These are phyloP conservation scores for Diaporthe vexans DNA, from an alignment of 2,329 filamentous ascomycete genomes.

Conservation along the genomic window DNA sequence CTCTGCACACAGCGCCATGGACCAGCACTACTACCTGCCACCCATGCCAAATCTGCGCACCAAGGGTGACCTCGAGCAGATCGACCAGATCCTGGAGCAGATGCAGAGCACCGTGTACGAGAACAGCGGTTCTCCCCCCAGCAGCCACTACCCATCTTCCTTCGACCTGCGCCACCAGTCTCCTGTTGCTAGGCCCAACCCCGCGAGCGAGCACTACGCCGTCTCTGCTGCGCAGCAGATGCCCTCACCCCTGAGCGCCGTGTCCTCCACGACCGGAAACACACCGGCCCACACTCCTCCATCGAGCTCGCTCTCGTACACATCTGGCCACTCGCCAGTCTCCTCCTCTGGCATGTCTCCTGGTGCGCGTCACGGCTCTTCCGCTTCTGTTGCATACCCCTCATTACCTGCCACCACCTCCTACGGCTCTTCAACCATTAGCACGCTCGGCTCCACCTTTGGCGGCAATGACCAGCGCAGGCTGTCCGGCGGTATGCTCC, in stretches of 20 bases:
- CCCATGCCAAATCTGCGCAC: conserved; percentile 90
- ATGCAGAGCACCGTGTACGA: conserved; percentile 98
- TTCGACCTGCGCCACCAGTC: conserved; percentile 67
- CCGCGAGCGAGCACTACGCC: conserved; percentile 50
- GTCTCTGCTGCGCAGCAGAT: conserved; percentile 66
- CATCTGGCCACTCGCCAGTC: conserved; percentile 81
- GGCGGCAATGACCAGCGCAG: conserved; percentile 71
- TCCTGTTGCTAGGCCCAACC: conserved; percentile 48
- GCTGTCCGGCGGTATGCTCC: conserved; percentile 76
- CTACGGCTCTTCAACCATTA: conserved; percentile 75
- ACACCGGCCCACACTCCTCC: conserved; percentile 84
- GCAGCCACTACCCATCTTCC: conserved; percentile 80
- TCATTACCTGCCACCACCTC: conserved; percentile 81
- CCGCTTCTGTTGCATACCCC: conserved; percentile 78
- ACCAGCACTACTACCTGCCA: conserved; percentile 89
- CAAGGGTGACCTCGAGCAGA: conserved; percentile 92
- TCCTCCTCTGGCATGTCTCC: conserved; percentile 81
- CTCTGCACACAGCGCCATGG: conserved; percentile 69
- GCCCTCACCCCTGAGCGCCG: conserved; percentile 71
- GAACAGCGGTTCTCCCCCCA: conserved; percentile 85
- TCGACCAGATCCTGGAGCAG: conserved; percentile 95
- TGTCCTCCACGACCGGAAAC: conserved; percentile 69
- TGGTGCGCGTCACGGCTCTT: conserved; percentile 72
- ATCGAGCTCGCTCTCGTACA: conserved; percentile 82
- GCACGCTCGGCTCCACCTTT: conserved; percentile 78